Base-by-base conservation (phyloP, 176 grass and related monocot genomes). In the Cocos nucifera region DNA sequence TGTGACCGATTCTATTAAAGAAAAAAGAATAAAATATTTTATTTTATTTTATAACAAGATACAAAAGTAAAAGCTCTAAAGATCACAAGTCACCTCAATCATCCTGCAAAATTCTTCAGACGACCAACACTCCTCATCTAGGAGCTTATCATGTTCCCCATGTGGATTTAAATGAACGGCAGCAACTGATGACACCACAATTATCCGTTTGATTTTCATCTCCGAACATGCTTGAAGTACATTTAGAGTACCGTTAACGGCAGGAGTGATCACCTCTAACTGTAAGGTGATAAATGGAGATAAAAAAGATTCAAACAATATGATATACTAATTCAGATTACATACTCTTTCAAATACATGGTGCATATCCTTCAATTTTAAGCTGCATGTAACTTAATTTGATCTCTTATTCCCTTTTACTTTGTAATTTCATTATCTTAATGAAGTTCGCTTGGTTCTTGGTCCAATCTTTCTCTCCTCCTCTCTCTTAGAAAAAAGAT, bases 61-160 rank as follows among this genome's bases (percentile, higher is more conserved):
- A 44, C 1, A 44, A 1, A 44, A 35, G 14, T 10, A 44, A 44
- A 56, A 10, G 21, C 54, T 56, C 21, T 6, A 22, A 56, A 10
- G 18, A 54, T 21, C n/a, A 10, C 10, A 3, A 19, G 21, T 56
- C 54, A 78, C 75, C 78, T 70, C 56, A 12, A 39, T 75, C 15
- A 66, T 4, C 63, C 17, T 21, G 74, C 75, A 86, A n/a, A 69
- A 54, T 3, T 78, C 51, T 58, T 54, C 74, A 56, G 74, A 65
- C 49, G 78, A 82, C 83, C 78, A 86, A 64, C 74, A 63, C 22
- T 63, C 70, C 57, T 86, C 75, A 25, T 82, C 66, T 19, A 68
- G 78, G 2, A 75, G 48, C 19, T 0, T 72, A 26, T 59, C 61
- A 25, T 63, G 27, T 50, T 75, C 57, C 75, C 78, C 82, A 17